phyloP scores from a whole-genome alignment of 2,329 filamentous ascomycete species.

The Fusarium sp. region DNA sequence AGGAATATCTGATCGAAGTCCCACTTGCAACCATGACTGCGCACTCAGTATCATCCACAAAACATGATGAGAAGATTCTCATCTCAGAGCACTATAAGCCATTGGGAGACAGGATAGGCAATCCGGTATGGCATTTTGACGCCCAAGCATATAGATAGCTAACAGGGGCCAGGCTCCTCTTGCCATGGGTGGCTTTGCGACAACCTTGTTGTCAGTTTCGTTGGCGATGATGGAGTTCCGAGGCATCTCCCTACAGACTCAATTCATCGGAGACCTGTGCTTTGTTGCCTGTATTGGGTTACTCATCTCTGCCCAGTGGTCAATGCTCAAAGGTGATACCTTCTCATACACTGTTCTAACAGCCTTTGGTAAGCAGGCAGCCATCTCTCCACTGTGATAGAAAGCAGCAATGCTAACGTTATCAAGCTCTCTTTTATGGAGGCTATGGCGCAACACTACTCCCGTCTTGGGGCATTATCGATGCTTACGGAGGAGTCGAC shows the following conservation, averaged over 20 bases:
- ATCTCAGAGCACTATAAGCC: not conserved
- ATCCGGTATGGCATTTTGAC: constrained; percentile 7
- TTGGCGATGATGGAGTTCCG: constrained; percentile 46
- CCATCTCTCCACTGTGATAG: not conserved
- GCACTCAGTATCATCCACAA: constrained; percentile 5
- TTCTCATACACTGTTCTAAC: constrained; percentile 45
- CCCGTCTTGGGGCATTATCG: constrained; percentile 37
- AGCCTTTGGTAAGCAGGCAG: constrained; percentile 38
- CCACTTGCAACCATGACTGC: not conserved
- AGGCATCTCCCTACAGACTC: constrained; percentile 39
- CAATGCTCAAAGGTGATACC: constrained; percentile 43
- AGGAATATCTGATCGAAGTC: not conserved
- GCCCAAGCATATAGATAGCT: not conserved
- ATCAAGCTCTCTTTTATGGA: constrained; percentile 43
- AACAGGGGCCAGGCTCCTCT: constrained; percentile 25
- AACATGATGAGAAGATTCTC: constrained; percentile 4
- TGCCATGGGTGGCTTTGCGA: constrained; percentile 47
- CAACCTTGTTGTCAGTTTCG: constrained; percentile 41
- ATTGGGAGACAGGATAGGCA: constrained; percentile 6
- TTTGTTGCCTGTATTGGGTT: constrained; percentile 44
- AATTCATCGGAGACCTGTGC: constrained; percentile 46
- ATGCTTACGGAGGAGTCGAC: constrained; percentile 38
- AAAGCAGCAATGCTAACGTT: not conserved
- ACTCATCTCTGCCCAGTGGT: constrained; percentile 46
- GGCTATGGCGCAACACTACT: constrained; percentile 42